Base-by-base conservation (phyloP, 2,329 filamentous ascomycete genomes). In the Trichoderma sp. region DNA sequence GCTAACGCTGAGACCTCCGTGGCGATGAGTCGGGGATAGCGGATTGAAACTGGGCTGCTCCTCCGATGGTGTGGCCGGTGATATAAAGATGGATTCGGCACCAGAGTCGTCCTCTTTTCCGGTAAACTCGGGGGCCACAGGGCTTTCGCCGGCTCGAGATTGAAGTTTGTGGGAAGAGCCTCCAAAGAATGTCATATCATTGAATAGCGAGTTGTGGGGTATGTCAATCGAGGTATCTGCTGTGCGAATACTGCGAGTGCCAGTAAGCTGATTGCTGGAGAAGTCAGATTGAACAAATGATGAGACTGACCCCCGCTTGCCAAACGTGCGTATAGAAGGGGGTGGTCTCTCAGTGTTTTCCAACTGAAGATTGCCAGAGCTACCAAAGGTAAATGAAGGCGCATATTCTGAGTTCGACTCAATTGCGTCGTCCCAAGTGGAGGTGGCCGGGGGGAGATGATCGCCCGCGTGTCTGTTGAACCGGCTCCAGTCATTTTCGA, bases 71-170 rank as follows among this genome's bases (percentile, higher is more conserved):
- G 72, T 73, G 2, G 69, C 72, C 0, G 72, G 72, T 1, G 72
- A 73, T 51, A 71, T 71, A 11, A 73, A 62, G n/a, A 71, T 67
- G n/a, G 72, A 73, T 36, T 73, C 72, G 3, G 43, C 72, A 30
- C 72, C 62, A 14, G 68, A 73, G n/a, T 71, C 69, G 2, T 71
- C 72, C 18, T 65, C 71, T 7, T 34, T 32, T 0, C 70, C 43
- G 11, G 53, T 36, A 8, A 34, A 43, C 4, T 72, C 71, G 8
- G 71, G 71, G 8, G 71, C 66, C 34, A 71, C 47, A n/a, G 15
- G 47, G 62, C 69, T 73, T 2, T 71, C 72, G 2, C 57, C 68
- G 21, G 66, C 71, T 21, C 61, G 51, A 18, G 71, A 72, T 56
- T 32, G 53, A 61, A 72, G 60, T 8, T 64, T 60, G 7, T 69